Evolutionary conservation across 371 early-diverging fungal genomes (phyloP).

Genomic region (Mucor racemosus): DNA sequence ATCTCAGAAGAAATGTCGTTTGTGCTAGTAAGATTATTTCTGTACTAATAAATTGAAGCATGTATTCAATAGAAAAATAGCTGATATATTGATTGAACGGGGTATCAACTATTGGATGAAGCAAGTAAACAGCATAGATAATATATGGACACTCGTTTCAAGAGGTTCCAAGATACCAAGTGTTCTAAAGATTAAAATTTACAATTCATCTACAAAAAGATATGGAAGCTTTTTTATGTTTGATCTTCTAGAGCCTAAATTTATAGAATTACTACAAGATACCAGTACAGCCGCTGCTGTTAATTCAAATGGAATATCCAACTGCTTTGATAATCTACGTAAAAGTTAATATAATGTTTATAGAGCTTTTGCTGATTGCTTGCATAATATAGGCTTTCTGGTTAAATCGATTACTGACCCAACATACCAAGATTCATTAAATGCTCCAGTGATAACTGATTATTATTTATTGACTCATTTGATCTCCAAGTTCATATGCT

Average conservation of each 20-base stretch:
- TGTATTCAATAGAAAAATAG: background rate
- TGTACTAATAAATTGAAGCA: background rate
- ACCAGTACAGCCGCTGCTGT: background rate
- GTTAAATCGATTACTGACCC: background rate
- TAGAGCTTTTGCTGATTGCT: background rate
- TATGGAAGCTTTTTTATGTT: background rate
- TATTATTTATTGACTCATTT: conserved; percentile 8
- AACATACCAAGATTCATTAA: background rate
- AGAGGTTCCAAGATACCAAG: conserved; percentile 17
- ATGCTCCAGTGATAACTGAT: background rate
- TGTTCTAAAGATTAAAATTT: conserved; percentile 9
- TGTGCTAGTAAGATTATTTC: background rate
- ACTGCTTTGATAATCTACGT: background rate
- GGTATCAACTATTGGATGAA: conserved; percentile 16
- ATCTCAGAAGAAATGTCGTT: conserved; percentile 1
- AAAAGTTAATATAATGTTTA: background rate
- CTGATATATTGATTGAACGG: background rate
- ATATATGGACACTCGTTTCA: conserved; percentile 14
- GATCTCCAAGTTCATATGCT: conserved; percentile 5
- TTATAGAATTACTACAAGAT: background rate
- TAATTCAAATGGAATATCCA: background rate
- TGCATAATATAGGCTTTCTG: background rate
- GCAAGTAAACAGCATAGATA: background rate
- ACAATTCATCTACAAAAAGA: background rate
- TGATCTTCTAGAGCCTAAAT: background rate